Base-by-base conservation (phyloP, 2,329 filamentous ascomycete species). In the Zalaria sp. region DNA sequence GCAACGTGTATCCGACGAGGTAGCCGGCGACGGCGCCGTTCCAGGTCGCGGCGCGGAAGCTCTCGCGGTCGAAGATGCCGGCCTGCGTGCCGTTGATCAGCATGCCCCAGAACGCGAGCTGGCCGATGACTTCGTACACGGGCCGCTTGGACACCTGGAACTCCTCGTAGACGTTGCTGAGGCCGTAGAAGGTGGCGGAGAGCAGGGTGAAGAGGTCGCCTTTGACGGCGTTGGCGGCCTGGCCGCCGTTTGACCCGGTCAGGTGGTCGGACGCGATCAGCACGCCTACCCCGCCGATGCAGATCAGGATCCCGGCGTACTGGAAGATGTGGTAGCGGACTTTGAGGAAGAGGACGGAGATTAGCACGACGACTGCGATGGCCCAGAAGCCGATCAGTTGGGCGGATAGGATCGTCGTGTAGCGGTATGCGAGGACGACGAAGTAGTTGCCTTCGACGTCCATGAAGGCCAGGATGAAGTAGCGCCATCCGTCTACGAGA, bases 321-420 rank as follows among this genome's bases (percentile, higher is more conserved):
- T 96, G 91, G 44, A 83, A 77, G 58, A 75, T 68, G 65, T 87
- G 85, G 72, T 98, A 98, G 54, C 91, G 83, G 36, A 98, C 91
- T 51, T 72, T 74, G 44, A 98, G 75, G 52, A 95, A 69, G 48
- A 79, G 50, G 64, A 93, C 88, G 27, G 86, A 94, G 49, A 95
- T 66, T 46, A 83, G 57, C 18, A 96, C 86, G 25, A 98, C 91
- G 47, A 89, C 79, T 39, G 93, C 84, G 51, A 98, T 96, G 52
- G 88, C 84, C 89, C 89, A 96, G 67, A 96, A 96, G 71, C 95
- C 95, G 66, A 98, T 86, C 40, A 98, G 74, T 69, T 96, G 88
- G 10, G 87, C 87, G 18, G 83, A 91, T 38, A 96, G 73, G 52
- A 95, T 81, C 55, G 88, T 95, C 42, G 89, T 94, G 69, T 93